Conservation (phyloP, 805 yeast species). For the Yamadazyma insecticola region DNA sequence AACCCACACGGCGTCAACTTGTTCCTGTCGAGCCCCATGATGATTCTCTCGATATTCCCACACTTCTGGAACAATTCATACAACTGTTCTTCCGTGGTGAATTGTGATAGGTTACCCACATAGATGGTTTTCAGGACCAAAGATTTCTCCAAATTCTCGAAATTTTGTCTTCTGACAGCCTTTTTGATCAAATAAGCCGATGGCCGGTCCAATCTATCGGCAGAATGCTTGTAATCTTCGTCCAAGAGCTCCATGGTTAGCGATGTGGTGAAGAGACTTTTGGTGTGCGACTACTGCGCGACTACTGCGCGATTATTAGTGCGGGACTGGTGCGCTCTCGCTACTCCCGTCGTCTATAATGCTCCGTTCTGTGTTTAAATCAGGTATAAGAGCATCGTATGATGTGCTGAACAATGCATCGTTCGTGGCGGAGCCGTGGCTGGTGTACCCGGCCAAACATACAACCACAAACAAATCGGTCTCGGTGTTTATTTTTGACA, state of each 20-base stretch:
- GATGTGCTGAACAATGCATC: conserved; percentile 66
- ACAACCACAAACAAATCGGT: conserved; percentile 56
- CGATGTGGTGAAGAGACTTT: too few species aligned
- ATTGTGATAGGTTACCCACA: conserved; percentile 85
- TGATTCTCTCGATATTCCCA: conserved; percentile 72
- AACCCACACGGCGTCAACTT: conserved; percentile 95
- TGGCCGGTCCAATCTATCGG: conserved; percentile 66
- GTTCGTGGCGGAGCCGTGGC: conserved; percentile 78
- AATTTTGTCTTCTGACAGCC: conserved; percentile 49
- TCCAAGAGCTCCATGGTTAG: conserved; percentile 34
- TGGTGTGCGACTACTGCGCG: too few species aligned
- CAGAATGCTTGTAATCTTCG: conserved; percentile 55
- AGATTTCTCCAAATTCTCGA: conserved; percentile 62
- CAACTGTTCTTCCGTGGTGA: conserved; percentile 92
- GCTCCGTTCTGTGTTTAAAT: conserved; percentile 50
- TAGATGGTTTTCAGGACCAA: conserved; percentile 73
- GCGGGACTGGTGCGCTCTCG: neutral
- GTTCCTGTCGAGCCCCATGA: conserved; percentile 93
- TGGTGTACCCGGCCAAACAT: conserved; percentile 78
- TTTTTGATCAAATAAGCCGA: conserved; percentile 63
- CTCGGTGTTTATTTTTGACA: conserved; percentile 85
- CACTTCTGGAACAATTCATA: conserved; percentile 80
- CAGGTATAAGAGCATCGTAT: conserved; percentile 65
- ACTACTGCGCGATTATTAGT: too few species aligned
- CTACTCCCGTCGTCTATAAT: conserved; percentile 17